phyloP scores from a whole-genome alignment of 2,329 filamentous ascomycete species.

The Fusarium siculi region DNA sequence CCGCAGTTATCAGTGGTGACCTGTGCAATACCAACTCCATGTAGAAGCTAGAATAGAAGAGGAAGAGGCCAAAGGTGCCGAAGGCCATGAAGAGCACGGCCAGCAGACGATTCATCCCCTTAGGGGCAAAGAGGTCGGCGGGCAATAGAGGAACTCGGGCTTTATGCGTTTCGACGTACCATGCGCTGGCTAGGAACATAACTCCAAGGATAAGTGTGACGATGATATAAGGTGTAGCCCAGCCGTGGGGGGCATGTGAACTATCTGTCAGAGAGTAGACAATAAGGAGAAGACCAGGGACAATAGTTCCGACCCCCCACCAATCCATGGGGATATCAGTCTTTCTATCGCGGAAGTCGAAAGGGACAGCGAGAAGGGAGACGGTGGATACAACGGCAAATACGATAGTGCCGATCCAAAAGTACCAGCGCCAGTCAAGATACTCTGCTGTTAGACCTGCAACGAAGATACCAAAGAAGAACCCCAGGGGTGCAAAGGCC shows the following conservation, averaged over 20 bases:
- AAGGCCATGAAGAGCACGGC: constrained; percentile 61
- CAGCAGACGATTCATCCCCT: constrained; percentile 68
- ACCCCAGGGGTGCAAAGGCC: constrained; percentile 66
- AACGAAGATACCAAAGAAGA: constrained; percentile 73
- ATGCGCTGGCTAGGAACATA: constrained; percentile 60
- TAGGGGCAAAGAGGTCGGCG: constrained; percentile 65
- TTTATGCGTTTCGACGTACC: constrained; percentile 72
- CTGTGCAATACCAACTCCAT: constrained; percentile 64
- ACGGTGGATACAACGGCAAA: constrained; percentile 61
- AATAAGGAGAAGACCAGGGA: constrained; percentile 69
- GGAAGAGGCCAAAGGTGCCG: constrained; percentile 69
- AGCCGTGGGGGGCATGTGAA: constrained; percentile 68
- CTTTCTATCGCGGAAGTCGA: constrained; percentile 45
- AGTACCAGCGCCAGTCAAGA: constrained; percentile 74
- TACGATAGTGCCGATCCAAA: constrained; percentile 68
- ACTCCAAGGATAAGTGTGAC: constrained; percentile 67
- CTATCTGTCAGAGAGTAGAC: constrained; percentile 76
- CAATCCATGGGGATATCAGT: constrained; percentile 65
- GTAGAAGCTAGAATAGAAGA: constrained; percentile 74
- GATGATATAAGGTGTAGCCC: constrained; percentile 74
- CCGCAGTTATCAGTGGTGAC: constrained; percentile 64
- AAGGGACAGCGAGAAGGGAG: constrained; percentile 52
- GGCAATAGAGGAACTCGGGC: constrained; percentile 71
- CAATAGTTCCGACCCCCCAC: constrained; percentile 63
- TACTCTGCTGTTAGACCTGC: constrained; percentile 71